A percentile compares a stretch with the other conserved stretches of the same genome.
Evolutionary conservation across 257 asterid species (phyloP).

Genomic region (Capsicum baccatum): DNA sequence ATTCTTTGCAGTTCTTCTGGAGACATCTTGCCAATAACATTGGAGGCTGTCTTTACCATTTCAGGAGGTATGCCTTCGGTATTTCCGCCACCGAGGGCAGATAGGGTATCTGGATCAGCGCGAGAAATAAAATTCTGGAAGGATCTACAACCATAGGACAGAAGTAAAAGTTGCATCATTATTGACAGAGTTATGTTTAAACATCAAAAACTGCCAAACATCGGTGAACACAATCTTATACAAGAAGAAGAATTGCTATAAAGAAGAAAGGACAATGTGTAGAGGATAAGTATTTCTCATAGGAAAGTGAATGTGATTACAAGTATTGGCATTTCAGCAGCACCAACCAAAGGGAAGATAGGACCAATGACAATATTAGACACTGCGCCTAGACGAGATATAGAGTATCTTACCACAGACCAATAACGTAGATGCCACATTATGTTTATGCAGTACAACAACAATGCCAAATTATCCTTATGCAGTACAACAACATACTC

Average conservation of each 20-base stretch:
- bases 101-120: constrained; percentile 75
- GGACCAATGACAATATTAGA: not conserved
- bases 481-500: not conserved
- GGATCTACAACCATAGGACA: constrained; percentile 56
- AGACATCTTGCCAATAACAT: constrained; percentile 77
- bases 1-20: constrained; percentile 86
- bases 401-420: constrained; percentile 25
- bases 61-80: constrained; percentile 81
- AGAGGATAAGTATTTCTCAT: constrained; percentile 10
- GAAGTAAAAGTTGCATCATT: constrained; percentile 23
- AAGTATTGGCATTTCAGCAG: constrained; percentile 20
- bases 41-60: constrained; percentile 83
- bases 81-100: constrained; percentile 76
- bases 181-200: not conserved
- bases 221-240: not conserved
- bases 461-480: not conserved
- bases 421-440: constrained; percentile 18
- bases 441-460: constrained; percentile 22
- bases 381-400: not conserved
- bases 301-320: not conserved
- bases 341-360: not conserved
- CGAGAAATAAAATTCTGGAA: constrained; percentile 80
- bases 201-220: not conserved
- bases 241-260: not conserved
- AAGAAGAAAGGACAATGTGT: not conserved